Percentiles rank a stretch among this genome's conserved stretches.
Evolutionary conservation across 2,329 filamentous ascomycete species (phyloP).

Genomic region (Pseudogymnoascus sp.): DNA sequence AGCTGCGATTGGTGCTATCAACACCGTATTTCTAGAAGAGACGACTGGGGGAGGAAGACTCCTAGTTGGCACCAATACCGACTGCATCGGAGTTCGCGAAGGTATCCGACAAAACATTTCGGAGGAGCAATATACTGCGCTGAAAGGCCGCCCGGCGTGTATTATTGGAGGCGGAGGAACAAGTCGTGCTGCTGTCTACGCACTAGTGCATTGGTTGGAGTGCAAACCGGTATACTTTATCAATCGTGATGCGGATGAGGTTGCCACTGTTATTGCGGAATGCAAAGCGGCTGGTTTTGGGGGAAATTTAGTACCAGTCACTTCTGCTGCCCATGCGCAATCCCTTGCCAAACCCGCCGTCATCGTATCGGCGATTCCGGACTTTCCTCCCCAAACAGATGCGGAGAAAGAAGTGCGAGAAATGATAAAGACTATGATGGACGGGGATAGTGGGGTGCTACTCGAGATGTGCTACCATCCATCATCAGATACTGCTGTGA

Average conservation of each 20-base stretch:
- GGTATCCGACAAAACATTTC: constrained; percentile 55
- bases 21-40: constrained; percentile 65
- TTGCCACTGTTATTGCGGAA: constrained; percentile 59
- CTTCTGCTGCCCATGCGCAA: constrained; percentile 53
- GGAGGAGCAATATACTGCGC: constrained; percentile 37
- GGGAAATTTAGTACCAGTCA: constrained; percentile 53
- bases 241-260: constrained; percentile 64
- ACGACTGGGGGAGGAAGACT: constrained; percentile 23
- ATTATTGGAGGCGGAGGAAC: constrained; percentile 75
- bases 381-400: constrained; percentile 61
- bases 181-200: constrained; percentile 71
- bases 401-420: constrained; percentile 54
- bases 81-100: constrained; percentile 71
- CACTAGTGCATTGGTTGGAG: constrained; percentile 62
- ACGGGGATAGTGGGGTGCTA: constrained; percentile 55
- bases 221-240: constrained; percentile 68
- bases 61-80: constrained; percentile 72
- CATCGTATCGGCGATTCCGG: constrained; percentile 68
- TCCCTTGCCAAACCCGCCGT: constrained; percentile 54
- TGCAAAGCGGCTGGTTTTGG: constrained; percentile 55
- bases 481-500: constrained; percentile 55
- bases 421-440: constrained; percentile 33
- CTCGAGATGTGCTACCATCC: constrained; percentile 83
- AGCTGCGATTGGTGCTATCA: constrained; percentile 67
- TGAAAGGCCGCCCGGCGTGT: constrained; percentile 58